Conservation (phyloP, 805 yeast genomes). For the Hanseniaspora meyeri region DNA sequence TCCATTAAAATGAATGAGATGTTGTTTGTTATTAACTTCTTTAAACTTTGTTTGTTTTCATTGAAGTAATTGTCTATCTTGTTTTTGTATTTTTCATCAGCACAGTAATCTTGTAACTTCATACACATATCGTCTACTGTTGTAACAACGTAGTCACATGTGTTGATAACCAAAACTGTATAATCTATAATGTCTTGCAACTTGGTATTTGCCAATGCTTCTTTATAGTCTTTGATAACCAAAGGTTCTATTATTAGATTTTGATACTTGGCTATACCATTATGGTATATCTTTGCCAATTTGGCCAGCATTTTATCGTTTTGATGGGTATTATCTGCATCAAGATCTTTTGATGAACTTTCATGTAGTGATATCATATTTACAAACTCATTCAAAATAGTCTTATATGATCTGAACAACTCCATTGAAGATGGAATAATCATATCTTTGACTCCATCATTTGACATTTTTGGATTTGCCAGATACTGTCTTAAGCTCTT, state of each 20-base stretch:
- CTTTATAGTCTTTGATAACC: constrained; percentile 39
- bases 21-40: constrained; percentile 1
- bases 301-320: constrained; percentile 28
- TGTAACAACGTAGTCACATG: constrained; percentile 77
- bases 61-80: constrained; percentile 40
- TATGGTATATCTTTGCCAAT: constrained; percentile 48
- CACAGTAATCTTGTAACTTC: constrained; percentile 35
- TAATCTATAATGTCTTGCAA: constrained; percentile 32
- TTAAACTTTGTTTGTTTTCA: constrained; percentile 43
- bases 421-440: constrained; percentile 83
- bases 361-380: constrained; percentile 36
- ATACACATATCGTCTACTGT: constrained; percentile 71
- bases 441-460: constrained; percentile 41
- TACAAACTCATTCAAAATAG: constrained; percentile 45
- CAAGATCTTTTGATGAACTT: constrained; percentile 15
- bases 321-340: constrained; percentile 31
- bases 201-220: constrained; percentile 30
- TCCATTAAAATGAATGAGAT: constrained; percentile 34
- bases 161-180: constrained; percentile 62
- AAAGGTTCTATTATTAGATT: constrained; percentile 38
- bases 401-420: constrained; percentile 64
- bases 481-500: constrained; percentile 54
- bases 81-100: constrained; percentile 29
- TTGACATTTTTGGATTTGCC: constrained; percentile 40
- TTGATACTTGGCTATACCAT: constrained; percentile 51